These are phyloP conservation scores for Mycocalia duriaeana DNA, from an alignment of 1,284 basidiomycete species.

Conservation along the genomic window DNA sequence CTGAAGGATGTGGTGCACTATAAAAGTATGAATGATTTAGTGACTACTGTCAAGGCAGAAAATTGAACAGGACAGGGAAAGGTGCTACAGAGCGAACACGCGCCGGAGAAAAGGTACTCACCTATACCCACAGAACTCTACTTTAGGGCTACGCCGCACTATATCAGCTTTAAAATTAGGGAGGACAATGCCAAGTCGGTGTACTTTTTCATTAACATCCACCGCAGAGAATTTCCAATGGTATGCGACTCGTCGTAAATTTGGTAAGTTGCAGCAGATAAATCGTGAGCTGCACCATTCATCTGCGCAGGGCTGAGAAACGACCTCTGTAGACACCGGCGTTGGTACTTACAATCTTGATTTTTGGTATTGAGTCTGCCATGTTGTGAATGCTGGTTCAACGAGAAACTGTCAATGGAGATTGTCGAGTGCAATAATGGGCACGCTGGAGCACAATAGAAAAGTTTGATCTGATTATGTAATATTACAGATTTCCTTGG, in stretches of 20 bases:
- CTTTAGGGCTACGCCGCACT: conserved; percentile 71
- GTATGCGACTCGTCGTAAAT: conserved; percentile 94
- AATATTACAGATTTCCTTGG: too few species aligned
- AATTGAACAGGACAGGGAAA: too few species aligned
- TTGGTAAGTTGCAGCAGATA: conserved; percentile 89
- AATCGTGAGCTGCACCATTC: conserved; percentile 75
- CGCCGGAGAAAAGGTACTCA: conserved; percentile 29
- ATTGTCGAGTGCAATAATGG: too few species aligned
- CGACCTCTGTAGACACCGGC: conserved; percentile 11
- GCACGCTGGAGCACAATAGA: too few species aligned
- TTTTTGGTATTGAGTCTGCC: conserved; percentile 42
- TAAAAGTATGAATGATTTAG: too few species aligned
- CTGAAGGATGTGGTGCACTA: conserved; percentile 92
- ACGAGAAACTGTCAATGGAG: too few species aligned
- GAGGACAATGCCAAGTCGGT: conserved; percentile 7
- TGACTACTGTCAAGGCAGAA: too few species aligned
- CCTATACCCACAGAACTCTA: conserved; percentile 99
- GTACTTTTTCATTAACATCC: conserved; percentile 99
- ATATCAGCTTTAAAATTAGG: conserved; percentile 5
- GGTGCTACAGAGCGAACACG: too few species aligned
- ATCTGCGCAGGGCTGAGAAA: conserved; percentile 42
- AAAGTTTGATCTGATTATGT: too few species aligned
- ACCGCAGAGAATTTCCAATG: conserved; percentile 89
- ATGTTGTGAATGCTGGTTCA: conserved; percentile 25
- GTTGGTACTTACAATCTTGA: conserved; percentile 43